Base-by-base conservation (phyloP, 441 rosid genomes). In the Populus hybrid region DNA sequence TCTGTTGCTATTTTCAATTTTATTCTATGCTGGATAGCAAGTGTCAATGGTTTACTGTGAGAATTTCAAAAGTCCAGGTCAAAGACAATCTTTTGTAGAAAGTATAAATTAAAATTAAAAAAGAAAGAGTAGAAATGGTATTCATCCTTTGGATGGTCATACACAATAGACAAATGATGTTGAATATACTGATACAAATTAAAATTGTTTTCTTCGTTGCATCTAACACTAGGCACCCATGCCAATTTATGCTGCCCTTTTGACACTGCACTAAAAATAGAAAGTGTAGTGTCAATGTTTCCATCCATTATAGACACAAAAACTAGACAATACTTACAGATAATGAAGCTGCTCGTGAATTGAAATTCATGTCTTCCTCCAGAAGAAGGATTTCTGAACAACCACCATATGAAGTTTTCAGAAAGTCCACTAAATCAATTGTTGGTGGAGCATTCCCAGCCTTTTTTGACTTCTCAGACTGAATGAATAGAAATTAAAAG, bases 381-480 rank as follows among this genome's bases (percentile, higher is more conserved):
- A 95, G 81, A 78, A 92, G 83, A 69, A 92, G 86, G 80, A 92
- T 82, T 71, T 92, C 89, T 64, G 84, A 81, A 59, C 83, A 75
- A 78, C 84, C 93, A 14, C 70, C 75, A 50, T 88, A 90, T 35
- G 97, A 90, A 66, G 82, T 82, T 84, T 81, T 91, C 79, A 95
- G 84, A 75, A 85, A 86, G 73, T 95, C 94, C 46, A 90, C 71
- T 71, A 95, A 71, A 72, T 85, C 87, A 78, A 91, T 79, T 18
- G 90, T 86, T 21, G 97, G 84, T 9, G 94, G 92, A 75, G 83
- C 87, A 78, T 90, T 87, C 76, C 98, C 98, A 78, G 89, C 93
- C 82, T 86, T 94, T 78, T 93, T 94, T 18, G 95, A 93, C 87
- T 88, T 95, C 88, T 95, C 98, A 80, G 97, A 92, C 98, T 93